Evolutionary conservation across 139 green algal species (phyloP).

Genomic region (Trebouxia sp.): DNA sequence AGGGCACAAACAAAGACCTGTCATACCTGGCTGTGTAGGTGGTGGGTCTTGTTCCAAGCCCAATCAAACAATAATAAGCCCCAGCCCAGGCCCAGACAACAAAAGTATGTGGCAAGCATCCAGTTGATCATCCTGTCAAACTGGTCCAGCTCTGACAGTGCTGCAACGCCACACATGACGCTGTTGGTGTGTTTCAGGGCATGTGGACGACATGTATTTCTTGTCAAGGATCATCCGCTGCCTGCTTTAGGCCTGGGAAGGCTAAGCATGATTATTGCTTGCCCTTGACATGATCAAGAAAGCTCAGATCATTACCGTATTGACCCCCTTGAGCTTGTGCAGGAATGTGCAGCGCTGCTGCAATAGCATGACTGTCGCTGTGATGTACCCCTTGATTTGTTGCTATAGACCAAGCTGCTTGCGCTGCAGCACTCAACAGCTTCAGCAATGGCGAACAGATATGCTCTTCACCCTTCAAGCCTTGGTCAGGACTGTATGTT

Average conservation of each 20-base stretch:
- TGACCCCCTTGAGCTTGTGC: not conserved
- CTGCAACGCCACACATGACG: not conserved
- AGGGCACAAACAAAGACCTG: too few species aligned
- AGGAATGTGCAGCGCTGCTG: constrained; percentile 20
- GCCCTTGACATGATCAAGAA: not conserved
- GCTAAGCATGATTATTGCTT: not conserved
- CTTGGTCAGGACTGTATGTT: too few species aligned
- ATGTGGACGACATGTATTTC: not conserved
- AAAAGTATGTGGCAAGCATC: constrained; percentile 32
- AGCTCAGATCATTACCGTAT: not conserved
- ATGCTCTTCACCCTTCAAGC: too few species aligned
- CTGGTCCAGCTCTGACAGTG: constrained; percentile 16
- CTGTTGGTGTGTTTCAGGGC: not conserved
- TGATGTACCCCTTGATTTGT: not conserved
- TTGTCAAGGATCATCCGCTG: not conserved
- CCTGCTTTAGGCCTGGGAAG: not conserved
- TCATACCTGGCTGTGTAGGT: constrained; percentile 25
- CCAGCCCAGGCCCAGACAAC: constrained; percentile 20
- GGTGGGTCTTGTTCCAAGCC: constrained; percentile 22
- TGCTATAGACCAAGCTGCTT: not conserved
- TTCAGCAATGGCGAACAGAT: too few species aligned
- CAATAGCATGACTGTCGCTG: constrained; percentile 11
- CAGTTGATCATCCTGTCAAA: constrained; percentile 31
- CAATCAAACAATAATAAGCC: constrained; percentile 30
- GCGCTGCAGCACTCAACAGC: not conserved